Conservation (phyloP, 257 asterid genomes). For the Dorcoceras hygrometricum region DNA sequence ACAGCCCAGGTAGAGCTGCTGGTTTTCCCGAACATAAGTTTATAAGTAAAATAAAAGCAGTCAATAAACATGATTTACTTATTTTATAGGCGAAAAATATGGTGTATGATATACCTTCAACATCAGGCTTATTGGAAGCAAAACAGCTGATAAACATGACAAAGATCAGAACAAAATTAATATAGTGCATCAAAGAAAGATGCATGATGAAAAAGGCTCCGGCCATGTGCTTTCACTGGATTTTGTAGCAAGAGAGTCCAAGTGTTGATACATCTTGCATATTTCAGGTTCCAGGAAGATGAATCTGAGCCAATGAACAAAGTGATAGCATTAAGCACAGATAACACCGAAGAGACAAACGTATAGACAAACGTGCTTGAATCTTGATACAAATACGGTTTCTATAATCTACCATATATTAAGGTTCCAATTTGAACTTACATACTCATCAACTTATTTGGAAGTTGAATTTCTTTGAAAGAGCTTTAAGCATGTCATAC, state of each 20-base stretch:
- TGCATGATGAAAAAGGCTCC: slow-evolving; percentile 18
- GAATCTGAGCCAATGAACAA: slow-evolving; percentile 15
- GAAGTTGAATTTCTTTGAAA: too few relatives aligned
- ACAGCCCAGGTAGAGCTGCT: neutral
- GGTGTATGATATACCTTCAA: slow-evolving; percentile 48
- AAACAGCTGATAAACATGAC: slow-evolving; percentile 35
- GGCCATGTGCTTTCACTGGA: slow-evolving; percentile 28
- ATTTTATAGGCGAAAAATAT: neutral
- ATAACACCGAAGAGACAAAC: neutral
- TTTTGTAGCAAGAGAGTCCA: slow-evolving; percentile 18
- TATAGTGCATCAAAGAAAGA: slow-evolving; percentile 26
- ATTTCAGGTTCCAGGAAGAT: slow-evolving; percentile 10
- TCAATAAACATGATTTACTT: neutral
- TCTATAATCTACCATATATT: neutral
- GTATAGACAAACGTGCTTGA: neutral
- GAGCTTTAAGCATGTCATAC: neutral
- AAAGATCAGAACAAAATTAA: slow-evolving; percentile 37
- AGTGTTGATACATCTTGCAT: slow-evolving; percentile 12
- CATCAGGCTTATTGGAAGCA: slow-evolving; percentile 49
- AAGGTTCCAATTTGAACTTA: neutral
- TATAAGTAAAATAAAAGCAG: neutral
- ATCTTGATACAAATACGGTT: neutral
- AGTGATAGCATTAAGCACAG: neutral
- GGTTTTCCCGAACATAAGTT: neutral
- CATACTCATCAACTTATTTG: neutral